Evolutionary conservation across 2,329 filamentous ascomycete genomes (phyloP), one percentile per base, ranked within the genome.

Genomic region (Aspergillus floridensis): DNA sequence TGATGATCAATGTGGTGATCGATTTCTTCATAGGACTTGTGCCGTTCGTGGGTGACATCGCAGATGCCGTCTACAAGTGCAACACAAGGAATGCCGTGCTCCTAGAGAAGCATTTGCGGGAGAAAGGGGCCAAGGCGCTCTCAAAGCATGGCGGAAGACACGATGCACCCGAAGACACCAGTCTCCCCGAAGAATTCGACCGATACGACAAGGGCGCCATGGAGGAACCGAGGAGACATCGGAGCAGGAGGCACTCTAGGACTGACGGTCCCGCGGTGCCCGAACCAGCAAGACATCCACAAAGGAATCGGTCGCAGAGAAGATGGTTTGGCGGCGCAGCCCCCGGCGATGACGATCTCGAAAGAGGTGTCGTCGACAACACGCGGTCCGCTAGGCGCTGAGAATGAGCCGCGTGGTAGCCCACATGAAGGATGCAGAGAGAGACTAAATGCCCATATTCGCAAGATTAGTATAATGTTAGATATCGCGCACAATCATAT

Each of bases 1-100:
- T 99, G 95, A 74, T 92, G 64, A 76, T 92, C 70, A 96, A 96
- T 76, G 85, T 97, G 58, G 68, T 79, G 14, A 64, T 83, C 22
- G 80, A 79, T 58, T 79, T 80, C 55, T 38, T 80, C 49, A 73
- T 85, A 55, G 80, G 81, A 44, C 71, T 84, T 29, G 72, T 84
- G 31, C 82, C 82, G 21, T 79, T 83, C 59, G 62, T 82, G 14
- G 81, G 80, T 49, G 79, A 82, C 59, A 44, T 80, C 59, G 77
- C 74, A 47, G 79, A 80, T 67, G 79, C 78, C 1, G 62, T 79
- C 24, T 81, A 78, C 65, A 80, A 80, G 62, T 78, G 75, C 70
- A 82, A 82, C 65, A 80, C 79, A 12, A 71, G 74, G 59, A 82
- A 80, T 63, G 78, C 77, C 4, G 66, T 79, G 19, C 64, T 80